Percentiles rank a stretch among this genome's conserved stretches.
Evolutionary conservation across 371 early-diverging fungal species (phyloP).

Genomic region (Zancudomyces culisetae): DNA sequence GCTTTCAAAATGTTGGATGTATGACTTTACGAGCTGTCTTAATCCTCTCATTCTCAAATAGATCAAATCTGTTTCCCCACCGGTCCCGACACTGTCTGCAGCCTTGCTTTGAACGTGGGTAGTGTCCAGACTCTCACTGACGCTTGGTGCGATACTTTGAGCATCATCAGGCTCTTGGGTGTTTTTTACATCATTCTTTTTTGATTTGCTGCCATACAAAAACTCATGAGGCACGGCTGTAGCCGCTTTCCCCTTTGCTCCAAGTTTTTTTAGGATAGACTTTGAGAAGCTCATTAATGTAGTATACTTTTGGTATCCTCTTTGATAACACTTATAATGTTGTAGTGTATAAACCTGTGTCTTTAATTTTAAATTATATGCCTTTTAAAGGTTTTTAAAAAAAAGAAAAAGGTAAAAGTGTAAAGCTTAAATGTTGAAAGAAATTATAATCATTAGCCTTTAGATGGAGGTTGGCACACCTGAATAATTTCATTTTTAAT

Average conservation of each 20-base stretch:
- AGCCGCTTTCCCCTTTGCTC: neutral
- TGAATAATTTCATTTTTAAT: too few relatives aligned
- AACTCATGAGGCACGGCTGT: conserved; percentile 1
- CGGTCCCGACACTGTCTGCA: conserved; percentile 16
- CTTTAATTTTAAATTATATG: too few relatives aligned
- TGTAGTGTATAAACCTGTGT: too few relatives aligned
- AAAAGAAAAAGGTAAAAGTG: too few relatives aligned
- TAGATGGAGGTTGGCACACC: too few relatives aligned
- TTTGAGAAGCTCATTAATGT: conserved; percentile 1
- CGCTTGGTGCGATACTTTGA: too few relatives aligned
- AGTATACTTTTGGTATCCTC: too few relatives aligned
- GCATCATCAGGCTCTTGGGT: too few relatives aligned
- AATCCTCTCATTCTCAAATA: conserved; percentile 18
- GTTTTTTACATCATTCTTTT: neutral
- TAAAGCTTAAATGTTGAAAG: too few relatives aligned
- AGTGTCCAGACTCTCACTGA: neutral
- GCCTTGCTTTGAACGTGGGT: neutral
- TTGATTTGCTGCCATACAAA: neutral
- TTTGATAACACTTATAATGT: too few relatives aligned
- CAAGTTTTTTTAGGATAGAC: neutral
- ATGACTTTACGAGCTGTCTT: conserved; percentile 17
- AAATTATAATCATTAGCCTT: too few relatives aligned
- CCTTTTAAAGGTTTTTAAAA: too few relatives aligned
- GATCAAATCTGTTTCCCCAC: conserved; percentile 15
- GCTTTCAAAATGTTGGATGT: conserved; percentile 16